Conservation (phyloP, 768 basidiomycete genomes). For the Hericium erinaceus region DNA sequence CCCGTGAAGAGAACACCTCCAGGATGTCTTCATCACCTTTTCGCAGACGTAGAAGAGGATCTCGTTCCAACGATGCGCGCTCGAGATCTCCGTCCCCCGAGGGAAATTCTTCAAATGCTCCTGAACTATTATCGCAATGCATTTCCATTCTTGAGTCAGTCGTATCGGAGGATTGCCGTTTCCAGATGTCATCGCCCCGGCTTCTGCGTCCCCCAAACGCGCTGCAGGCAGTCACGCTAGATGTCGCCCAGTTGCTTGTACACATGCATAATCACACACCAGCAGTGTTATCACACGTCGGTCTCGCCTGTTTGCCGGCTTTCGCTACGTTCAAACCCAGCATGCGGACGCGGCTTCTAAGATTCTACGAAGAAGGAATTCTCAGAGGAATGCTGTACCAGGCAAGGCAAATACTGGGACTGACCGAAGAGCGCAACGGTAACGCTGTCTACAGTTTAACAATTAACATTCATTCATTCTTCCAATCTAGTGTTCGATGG, state of each 20-base stretch:
- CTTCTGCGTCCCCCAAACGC: slow-evolving; percentile 65
- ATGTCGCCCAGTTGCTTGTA: slow-evolving; percentile 61
- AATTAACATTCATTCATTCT: background rate
- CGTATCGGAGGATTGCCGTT: slow-evolving; percentile 65
- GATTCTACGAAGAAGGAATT: slow-evolving; percentile 59
- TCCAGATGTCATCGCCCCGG: slow-evolving; percentile 45
- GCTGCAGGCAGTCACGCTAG: slow-evolving; percentile 62
- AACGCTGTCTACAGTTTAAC: background rate
- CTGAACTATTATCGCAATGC: slow-evolving; percentile 50
- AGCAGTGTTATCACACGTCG: slow-evolving; percentile 47
- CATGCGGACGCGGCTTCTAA: slow-evolving; percentile 55
- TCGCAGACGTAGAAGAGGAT: slow-evolving; percentile 32
- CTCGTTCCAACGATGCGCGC: slow-evolving; percentile 28
- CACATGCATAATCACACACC: slow-evolving; percentile 44
- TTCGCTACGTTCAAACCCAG: slow-evolving; percentile 56
- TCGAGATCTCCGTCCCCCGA: slow-evolving; percentile 39
- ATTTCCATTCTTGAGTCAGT: slow-evolving; percentile 54
- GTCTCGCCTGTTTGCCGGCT: slow-evolving; percentile 63
- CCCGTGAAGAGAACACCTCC: background rate
- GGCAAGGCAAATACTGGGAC: slow-evolving; percentile 25
- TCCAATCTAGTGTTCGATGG: background rate
- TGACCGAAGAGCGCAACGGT: background rate
- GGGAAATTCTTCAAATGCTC: slow-evolving; percentile 23
- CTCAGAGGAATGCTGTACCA: slow-evolving; percentile 45
- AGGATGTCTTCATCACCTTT: slow-evolving; percentile 28